Base-by-base conservation (phyloP, 1,284 basidiomycete species). In the Ganoderma boninense region DNA sequence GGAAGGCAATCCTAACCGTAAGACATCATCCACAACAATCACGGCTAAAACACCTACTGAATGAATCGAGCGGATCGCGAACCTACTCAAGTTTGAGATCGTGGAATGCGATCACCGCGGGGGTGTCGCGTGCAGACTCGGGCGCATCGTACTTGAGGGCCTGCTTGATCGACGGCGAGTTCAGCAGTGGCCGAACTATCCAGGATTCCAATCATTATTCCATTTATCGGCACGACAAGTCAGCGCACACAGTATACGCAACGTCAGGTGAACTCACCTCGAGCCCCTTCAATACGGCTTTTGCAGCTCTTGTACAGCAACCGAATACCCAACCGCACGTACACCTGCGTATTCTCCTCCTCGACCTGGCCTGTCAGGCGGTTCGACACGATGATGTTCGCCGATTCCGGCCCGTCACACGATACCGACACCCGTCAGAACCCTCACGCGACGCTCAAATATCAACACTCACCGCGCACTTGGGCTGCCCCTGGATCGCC, bases 331-430 rank as follows among this genome's bases (percentile, higher is more conserved):
- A 98, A 82, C 49, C 97, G 85, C 0, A 99, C 96, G 79, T 98
- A 98, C 3, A 97, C 95, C 79, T 97, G 93, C 93, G 97, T 98
- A 85, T 99, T 99, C 83, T 99, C 98, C 82, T 99, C 98, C 77
- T 97, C 93, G 69, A 99, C 80, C 80, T 96, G 94, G 0, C 98
- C 97, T 1, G 95, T 97, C 77, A 90, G 80, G 16, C 97, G 87
- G 79, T 98, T 96, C 83, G 98, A 96, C 0, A 98, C 96, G 71
- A 98, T 95, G 73, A 99, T 98, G 79, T 99, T 99, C 64, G 97
- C 97, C 64, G 93, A 96, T 77, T 97, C 95, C 94, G 95, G 74
- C 16, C 1, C 6, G 16, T 14, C 54, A 66, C 38, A n/a, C 7
- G 23, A 57, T 5, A n/a, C n/a, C n/a, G n/a, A n/a, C n/a, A 40